Base-by-base conservation (phyloP, 202 grass and related monocot genomes). In the Panicum hallii region DNA sequence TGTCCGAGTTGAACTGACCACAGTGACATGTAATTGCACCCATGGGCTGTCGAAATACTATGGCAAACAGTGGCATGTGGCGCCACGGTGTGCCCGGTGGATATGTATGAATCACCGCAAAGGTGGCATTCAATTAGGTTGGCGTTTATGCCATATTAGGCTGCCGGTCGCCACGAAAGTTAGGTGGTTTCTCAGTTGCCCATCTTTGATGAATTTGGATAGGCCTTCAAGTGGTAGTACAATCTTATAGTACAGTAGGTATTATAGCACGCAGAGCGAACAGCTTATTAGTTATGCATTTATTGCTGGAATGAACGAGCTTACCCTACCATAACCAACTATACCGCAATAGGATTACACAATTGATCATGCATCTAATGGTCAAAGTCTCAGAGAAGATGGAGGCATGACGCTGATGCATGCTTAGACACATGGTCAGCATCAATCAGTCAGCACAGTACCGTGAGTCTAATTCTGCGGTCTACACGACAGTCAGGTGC, bases 71-170 rank as follows among this genome's bases (percentile, higher is more conserved):
- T 85, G 65, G 47, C 42, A 40, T 47, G 38, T 71, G 66, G 79
- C 70, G 67, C 78, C 65, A 78, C 55, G 26, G 76, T 67, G 57
- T 72, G 34, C 72, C n/a, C 42, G 28, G 42, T 60, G 57, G 50
- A 49, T 57, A 17, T 76, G 46, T 57, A 86, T 36, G 34, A 81
- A 84, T 79, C 48, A 34, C 55, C 58, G 32, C 79, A 75, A 45
- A 74, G 32, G 61, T 7, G 45, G 7, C 80, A 84, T 80, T 80
- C 85, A 84, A 72, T 77, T 85, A 72, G 57, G 43, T 75, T 67
- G 84, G 83, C 41, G 43, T 71, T 87, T 75, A 67, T 75, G 44
- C 68, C 69, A 79, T 84, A 80, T 75, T 81, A 81, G 70, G 76
- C 76, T 64, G 52, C 62, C 30, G 22, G 62, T 63, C 70, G 77